Base-by-base conservation (phyloP, 2,329 filamentous ascomycete species). In the Ceratocystis alfenasii region DNA sequence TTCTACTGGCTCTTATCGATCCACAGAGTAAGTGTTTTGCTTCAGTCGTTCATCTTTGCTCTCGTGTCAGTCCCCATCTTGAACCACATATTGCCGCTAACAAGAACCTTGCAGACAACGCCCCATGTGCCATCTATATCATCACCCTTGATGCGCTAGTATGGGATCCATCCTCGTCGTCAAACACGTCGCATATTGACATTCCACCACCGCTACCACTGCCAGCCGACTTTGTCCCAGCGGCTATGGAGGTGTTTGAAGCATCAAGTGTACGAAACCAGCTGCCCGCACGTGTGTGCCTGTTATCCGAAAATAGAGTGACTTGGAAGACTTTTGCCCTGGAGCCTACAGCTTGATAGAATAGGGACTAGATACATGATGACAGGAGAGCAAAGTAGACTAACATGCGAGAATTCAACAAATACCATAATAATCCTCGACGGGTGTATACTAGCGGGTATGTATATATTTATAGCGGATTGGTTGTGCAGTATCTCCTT, bases 1-100 rank as follows among this genome's bases (percentile, higher is more conserved):
- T 76, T 0, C 72, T 91, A 1, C 77, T 90, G 64, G 70, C 89
- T 1, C 78, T 91, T 1, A 74, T 82, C 80, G 74, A 71, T 72
- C 55, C 69, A 64, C 28, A 71, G 70, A 76, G 80, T 78, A 71
- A 53, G 70, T 59, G 28, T 36, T 41, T 41, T 41, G 12, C 36
- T 15, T 4, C 10, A 8, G 36, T 15, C 36, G 36, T 41, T 41
- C 36, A 15, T 12, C 22, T 22, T 45, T n/a, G 3, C n/a, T 36
- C 55, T 25, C 50, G 17, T 25, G 28, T 7, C 46, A 20, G 22
- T 41, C 4, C 36, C 41, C 15, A 17, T 20, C 5, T 41, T 17
- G 25, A 22, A 30, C 25, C 36, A 4, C 28, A 8, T 17, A 25
- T 8, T 8, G 25, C 46, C 28, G 59, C 33, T 48, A 66, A 53